These are phyloP conservation scores for Saccharomyces mikatae DNA, from an alignment of 805 yeast genomes.

Conservation along the genomic window DNA sequence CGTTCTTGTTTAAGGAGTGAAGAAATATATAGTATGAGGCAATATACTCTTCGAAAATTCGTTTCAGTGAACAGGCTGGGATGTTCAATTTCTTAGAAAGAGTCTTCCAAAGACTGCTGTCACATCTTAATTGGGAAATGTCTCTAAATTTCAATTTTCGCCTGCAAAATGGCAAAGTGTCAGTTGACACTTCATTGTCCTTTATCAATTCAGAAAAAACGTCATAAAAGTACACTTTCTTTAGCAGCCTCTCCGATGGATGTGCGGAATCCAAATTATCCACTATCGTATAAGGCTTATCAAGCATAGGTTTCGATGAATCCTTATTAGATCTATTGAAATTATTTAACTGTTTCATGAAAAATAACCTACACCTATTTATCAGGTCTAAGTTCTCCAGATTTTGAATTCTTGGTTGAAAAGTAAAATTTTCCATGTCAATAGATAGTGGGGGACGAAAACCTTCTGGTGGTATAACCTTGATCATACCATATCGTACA, in stretches of 20 bases:
- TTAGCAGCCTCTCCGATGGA: neutral
- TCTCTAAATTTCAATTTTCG: neutral
- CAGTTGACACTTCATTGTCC: neutral
- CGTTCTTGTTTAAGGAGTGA: conserved; percentile 10
- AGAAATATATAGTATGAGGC: conserved; percentile 31
- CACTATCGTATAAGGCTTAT: conserved; percentile 7
- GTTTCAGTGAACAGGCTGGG: conserved; percentile 7
- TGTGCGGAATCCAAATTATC: neutral
- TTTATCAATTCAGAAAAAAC: conserved; percentile 28
- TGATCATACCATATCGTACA: conserved; percentile 60
- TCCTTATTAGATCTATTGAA: conserved; percentile 30
- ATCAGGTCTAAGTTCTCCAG: conserved; percentile 55
- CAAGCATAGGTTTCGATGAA: conserved; percentile 5
- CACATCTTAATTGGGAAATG: conserved; percentile 5
- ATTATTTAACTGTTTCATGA: conserved; percentile 52
- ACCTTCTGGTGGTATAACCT: conserved; percentile 52
- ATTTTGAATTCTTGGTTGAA: conserved; percentile 62
- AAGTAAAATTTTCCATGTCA: conserved; percentile 44
- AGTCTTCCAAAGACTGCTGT: conserved; percentile 24
- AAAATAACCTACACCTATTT: conserved; percentile 56
- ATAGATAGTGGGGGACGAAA: conserved; percentile 49
- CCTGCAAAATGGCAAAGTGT: neutral
- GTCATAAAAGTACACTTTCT: conserved; percentile 32
- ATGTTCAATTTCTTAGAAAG: conserved; percentile 11
- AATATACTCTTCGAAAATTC: conserved; percentile 23